phyloP scores from a whole-genome alignment of 1,284 basidiomycete species.

The Gymnopus androsaceus region DNA sequence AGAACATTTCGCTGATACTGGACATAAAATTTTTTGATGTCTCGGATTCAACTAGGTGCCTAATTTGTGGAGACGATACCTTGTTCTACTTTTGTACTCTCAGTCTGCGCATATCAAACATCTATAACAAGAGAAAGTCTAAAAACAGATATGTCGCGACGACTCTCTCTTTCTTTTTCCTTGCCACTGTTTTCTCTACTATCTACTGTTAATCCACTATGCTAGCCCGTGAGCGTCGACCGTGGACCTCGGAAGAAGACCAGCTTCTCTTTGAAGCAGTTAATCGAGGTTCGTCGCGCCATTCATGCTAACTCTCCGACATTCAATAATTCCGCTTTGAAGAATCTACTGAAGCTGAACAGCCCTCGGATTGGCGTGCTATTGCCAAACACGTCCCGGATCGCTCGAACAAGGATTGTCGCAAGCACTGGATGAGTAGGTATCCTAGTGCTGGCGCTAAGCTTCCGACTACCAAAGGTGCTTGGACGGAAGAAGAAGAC shows the following conservation, averaged over 20 bases:
- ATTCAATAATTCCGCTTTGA: neutral
- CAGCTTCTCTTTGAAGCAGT: slow-evolving; percentile 53
- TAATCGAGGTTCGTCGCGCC: slow-evolving; percentile 39
- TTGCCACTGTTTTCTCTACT: neutral
- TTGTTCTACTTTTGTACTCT: neutral
- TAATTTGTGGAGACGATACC: too few relatives aligned
- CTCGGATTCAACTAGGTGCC: too few relatives aligned
- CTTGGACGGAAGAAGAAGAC: slow-evolving; percentile 58
- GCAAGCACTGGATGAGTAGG: slow-evolving; percentile 60
- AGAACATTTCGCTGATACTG: too few relatives aligned
- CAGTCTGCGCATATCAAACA: neutral
- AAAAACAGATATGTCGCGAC: neutral
- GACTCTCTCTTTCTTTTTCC: neutral
- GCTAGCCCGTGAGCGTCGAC: slow-evolving; percentile 38
- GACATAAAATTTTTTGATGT: too few relatives aligned
- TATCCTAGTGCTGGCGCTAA: slow-evolving; percentile 40
- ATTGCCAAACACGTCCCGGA: slow-evolving; percentile 59
- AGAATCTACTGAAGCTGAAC: slow-evolving; percentile 46
- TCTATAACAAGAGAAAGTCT: too few relatives aligned
- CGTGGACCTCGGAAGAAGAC: slow-evolving; percentile 58
- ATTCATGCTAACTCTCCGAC: neutral
- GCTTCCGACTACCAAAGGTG: slow-evolving; percentile 42
- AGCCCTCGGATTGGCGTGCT: slow-evolving; percentile 60
- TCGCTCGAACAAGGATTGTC: slow-evolving; percentile 60
- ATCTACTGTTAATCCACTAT: neutral